Evolutionary conservation across 257 asterid species (phyloP).

Genomic region (Solanum appendiculatum): DNA sequence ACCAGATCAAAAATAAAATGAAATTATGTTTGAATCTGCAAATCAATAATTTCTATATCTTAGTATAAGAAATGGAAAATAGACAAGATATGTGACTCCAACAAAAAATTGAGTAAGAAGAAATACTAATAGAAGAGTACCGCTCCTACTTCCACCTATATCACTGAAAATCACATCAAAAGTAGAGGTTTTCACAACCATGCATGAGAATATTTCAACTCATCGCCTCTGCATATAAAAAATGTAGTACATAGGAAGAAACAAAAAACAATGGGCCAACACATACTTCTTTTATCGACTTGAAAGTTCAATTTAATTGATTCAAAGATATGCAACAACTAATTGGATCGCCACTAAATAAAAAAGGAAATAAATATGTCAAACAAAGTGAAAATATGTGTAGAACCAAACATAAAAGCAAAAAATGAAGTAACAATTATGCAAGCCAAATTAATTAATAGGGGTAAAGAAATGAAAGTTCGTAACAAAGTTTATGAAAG

Average conservation of each 20-base stretch:
- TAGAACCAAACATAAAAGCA: neutral
- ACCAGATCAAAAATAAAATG: too few species aligned
- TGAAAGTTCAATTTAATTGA: neutral
- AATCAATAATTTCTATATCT: too few species aligned
- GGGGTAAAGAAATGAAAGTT: neutral
- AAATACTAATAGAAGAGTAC: constrained; percentile 64
- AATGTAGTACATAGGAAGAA: neutral
- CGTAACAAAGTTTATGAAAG: too few species aligned
- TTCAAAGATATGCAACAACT: neutral
- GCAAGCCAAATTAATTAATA: neutral
- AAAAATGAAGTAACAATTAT: neutral
- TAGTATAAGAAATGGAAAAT: neutral
- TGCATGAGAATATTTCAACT: constrained; percentile 63
- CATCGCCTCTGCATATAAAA: constrained; percentile 23
- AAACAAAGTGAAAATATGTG: neutral
- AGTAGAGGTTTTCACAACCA: constrained; percentile 47
- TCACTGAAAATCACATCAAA: constrained; percentile 51
- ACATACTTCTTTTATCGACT: neutral
- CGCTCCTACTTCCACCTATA: constrained; percentile 63
- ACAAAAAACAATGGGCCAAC: too few species aligned
- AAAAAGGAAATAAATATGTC: neutral
- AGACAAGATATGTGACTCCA: neutral
- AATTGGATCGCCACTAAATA: neutral
- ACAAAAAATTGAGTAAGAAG: neutral
- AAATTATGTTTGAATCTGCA: too few species aligned